phyloP scores from a whole-genome alignment of 228 moss, liverwort and hornwort species.

The Sphagnum magellanicum region DNA sequence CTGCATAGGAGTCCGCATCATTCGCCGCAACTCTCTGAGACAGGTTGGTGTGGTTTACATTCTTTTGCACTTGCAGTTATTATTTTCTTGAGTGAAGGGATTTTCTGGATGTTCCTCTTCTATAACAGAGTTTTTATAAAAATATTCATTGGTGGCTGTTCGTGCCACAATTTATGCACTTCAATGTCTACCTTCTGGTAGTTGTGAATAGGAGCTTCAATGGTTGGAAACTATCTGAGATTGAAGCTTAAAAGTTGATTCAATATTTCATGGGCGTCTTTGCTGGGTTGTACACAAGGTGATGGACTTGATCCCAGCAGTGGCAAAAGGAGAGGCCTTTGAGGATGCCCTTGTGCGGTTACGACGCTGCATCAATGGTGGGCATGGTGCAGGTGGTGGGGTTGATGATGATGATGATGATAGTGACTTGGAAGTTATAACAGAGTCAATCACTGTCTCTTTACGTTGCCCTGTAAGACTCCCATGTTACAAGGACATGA shows the following conservation, averaged over 20 bases:
- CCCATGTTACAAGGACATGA: too few species aligned
- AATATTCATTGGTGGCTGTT: too few species aligned
- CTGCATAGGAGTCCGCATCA: slow-evolving; percentile 83
- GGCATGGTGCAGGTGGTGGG: slow-evolving; percentile 46
- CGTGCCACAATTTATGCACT: too few species aligned
- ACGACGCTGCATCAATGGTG: slow-evolving; percentile 87
- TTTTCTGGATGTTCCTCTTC: too few species aligned
- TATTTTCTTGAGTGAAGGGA: too few species aligned
- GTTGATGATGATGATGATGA: slow-evolving; percentile 91
- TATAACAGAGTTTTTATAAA: too few species aligned
- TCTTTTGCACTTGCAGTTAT: too few species aligned
- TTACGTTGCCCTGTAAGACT: slow-evolving; percentile 87
- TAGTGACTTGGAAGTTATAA: slow-evolving; percentile 94
- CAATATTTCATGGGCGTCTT: too few species aligned
- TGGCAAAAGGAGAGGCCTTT: slow-evolving; percentile 70
- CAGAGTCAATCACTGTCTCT: slow-evolving; percentile 81
- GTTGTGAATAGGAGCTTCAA: too few species aligned
- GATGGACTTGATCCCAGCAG: slow-evolving; percentile 68
- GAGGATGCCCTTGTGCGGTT: slow-evolving; percentile 91
- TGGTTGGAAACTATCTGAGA: too few species aligned
- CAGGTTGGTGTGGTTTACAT: slow-evolving; percentile 34
- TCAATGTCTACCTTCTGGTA: too few species aligned
- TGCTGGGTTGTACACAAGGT: slow-evolving; percentile 26
- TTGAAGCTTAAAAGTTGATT: too few species aligned
- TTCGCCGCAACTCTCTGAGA: slow-evolving; percentile 65